Evolutionary conservation across 371 early-diverging fungal genomes (phyloP).

Genomic region (Rhizopus sp.): DNA sequence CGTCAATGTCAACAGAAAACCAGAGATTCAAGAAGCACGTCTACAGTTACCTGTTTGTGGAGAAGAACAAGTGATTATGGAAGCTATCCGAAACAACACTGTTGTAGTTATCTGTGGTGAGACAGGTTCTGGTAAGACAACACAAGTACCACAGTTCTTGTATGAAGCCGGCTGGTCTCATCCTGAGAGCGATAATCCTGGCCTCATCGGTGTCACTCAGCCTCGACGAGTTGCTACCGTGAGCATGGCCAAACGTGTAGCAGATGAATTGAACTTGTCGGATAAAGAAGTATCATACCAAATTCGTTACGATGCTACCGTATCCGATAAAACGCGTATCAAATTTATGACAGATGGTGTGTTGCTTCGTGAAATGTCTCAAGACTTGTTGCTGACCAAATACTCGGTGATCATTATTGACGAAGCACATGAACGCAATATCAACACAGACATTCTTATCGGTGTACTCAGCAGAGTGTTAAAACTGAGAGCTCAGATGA

Average conservation of each 20-base stretch:
- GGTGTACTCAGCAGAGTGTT: slow-evolving; percentile 90
- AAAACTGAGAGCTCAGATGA: slow-evolving; percentile 63
- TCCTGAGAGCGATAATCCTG: slow-evolving; percentile 77
- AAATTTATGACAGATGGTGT: slow-evolving; percentile 99
- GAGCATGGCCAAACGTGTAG: slow-evolving; percentile 96
- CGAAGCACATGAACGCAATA: slow-evolving; percentile 99
- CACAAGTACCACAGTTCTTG: slow-evolving; percentile 98
- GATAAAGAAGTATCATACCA: slow-evolving; percentile 64
- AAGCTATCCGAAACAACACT: slow-evolving; percentile 83
- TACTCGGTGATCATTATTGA: slow-evolving; percentile 98
- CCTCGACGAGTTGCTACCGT: slow-evolving; percentile 99
- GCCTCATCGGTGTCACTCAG: slow-evolving; percentile 97
- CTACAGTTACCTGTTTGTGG: slow-evolving; percentile 83
- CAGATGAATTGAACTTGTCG: slow-evolving; percentile 79
- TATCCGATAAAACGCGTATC: slow-evolving; percentile 78
- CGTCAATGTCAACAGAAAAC: slow-evolving; percentile 76
- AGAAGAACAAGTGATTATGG: slow-evolving; percentile 98
- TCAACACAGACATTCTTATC: slow-evolving; percentile 98
- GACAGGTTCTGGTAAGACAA: slow-evolving; percentile 99
- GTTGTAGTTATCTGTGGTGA: slow-evolving; percentile 95
- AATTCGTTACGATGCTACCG: slow-evolving; percentile 93
- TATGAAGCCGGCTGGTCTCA: slow-evolving; percentile 97
- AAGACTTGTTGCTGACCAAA: slow-evolving; percentile 85
- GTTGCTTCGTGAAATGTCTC: slow-evolving; percentile 89
- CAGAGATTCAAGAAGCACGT: slow-evolving; percentile 76